phyloP scores from a whole-genome alignment of 495 filamentous ascomycete genomes.

The Chaetomidium leptoderma region DNA sequence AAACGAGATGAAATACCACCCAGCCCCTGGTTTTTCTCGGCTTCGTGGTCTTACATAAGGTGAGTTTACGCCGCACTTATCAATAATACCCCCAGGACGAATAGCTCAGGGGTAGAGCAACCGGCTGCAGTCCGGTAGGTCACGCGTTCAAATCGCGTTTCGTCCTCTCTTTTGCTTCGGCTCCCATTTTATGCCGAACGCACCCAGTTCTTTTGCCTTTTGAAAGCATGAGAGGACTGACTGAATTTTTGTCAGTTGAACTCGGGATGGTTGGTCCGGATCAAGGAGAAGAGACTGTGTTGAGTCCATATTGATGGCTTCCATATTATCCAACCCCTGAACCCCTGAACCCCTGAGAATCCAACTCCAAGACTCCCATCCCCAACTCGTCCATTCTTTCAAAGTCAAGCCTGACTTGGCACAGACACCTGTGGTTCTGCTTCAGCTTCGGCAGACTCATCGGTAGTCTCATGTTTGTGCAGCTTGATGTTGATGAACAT shows the following conservation, averaged over 20 bases:
- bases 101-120: constrained; percentile 20
- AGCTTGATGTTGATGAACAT: constrained; percentile 56
- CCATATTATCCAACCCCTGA: too few relatives aligned
- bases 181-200: too few relatives aligned
- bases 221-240: not conserved
- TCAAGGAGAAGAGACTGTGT: too few relatives aligned
- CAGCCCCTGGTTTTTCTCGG: not conserved
- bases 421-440: not conserved
- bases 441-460: not conserved
- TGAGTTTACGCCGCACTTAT: not conserved
- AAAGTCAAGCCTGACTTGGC: too few relatives aligned
- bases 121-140: constrained; percentile 21
- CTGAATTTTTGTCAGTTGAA: not conserved
- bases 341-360: too few relatives aligned
- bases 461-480: constrained; percentile 34
- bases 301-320: too few relatives aligned
- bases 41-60: not conserved
- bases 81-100: constrained; percentile 4
- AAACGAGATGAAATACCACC: too few relatives aligned
- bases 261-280: too few relatives aligned
- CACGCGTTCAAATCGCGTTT: constrained; percentile 20
- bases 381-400: too few relatives aligned
- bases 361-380: too few relatives aligned
- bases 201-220: not conserved
- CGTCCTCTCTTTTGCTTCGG: constrained; percentile 11